A percentile compares a stretch with the other conserved stretches of the same genome.
These are phyloP conservation scores for Hirschioporus abietinus DNA, from an alignment of 768 basidiomycete species.

Conservation along the genomic window DNA sequence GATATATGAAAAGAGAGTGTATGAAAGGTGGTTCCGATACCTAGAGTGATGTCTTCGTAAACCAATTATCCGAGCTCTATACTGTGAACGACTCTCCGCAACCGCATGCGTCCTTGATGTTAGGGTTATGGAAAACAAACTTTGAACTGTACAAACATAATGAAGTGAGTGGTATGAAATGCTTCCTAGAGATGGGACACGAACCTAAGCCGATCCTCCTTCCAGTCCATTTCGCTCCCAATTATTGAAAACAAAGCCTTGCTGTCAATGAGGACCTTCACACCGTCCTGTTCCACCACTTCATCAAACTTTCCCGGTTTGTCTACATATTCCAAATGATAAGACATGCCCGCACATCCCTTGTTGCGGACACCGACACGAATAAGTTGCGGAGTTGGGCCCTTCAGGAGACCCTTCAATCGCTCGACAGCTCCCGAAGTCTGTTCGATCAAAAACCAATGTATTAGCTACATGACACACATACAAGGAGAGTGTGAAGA, in stretches of 20 bases:
- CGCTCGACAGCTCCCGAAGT: conserved; percentile 74
- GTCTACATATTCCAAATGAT: conserved; percentile 95
- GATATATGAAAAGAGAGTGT: neutral
- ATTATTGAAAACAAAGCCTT: conserved; percentile 98
- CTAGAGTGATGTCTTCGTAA: neutral
- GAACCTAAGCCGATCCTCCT: conserved; percentile 84
- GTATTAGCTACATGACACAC: conserved; percentile 9
- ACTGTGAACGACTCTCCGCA: conserved; percentile 92
- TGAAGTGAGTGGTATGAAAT: neutral
- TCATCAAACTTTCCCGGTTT: conserved; percentile 90
- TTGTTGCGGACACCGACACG: conserved; percentile 96
- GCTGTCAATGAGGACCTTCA: conserved; percentile 89
- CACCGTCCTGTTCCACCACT: conserved; percentile 92
- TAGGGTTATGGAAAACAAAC: conserved; percentile 85
- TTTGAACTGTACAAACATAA: conserved; percentile 48
- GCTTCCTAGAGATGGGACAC: conserved; percentile 24
- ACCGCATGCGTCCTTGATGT: conserved; percentile 91
- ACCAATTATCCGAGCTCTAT: neutral
- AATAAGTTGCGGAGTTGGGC: conserved; percentile 86
- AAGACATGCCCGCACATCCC: conserved; percentile 88
- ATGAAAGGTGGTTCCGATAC: neutral
- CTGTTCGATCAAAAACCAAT: conserved; percentile 32
- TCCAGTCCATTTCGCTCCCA: conserved; percentile 99
- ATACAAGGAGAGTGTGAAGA: conserved; percentile 5
- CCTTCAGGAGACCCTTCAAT: conserved; percentile 65